Evolutionary conservation across 1,139 yeast species (phyloP), one percentile per base, ranked within the genome.

Genomic region (Candida sp.): DNA sequence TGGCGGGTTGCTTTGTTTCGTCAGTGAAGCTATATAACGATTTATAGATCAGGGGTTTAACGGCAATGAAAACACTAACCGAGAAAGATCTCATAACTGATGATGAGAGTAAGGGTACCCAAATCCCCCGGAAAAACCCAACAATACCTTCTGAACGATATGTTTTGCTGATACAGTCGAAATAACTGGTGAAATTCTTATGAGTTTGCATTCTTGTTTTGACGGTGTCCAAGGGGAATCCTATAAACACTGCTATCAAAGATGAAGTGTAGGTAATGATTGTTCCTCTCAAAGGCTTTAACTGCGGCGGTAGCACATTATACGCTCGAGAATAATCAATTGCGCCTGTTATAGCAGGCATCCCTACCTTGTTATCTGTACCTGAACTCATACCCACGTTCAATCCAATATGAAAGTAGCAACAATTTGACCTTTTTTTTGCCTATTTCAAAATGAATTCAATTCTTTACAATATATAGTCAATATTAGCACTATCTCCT

Each of bases 201-300:
- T 87, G 86, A 0, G 96, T 85, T 60, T 89, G 96, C 80, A 87
- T 82, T 49, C 96, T 66, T 0, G 95, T 87, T 60, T 89, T 89
- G 45, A 89, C 73, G 8, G 95, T 84, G 58, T 89, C 97, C 40
- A 89, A 62, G 0, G 97, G 97, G 56, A 83, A 88, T 7, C 95
- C 95, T n/a, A 81, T 73, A 5, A 81, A 72, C 1, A 91, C 85
- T 11, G 93, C 77, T 11, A 79, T 64, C 41, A 85, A 63, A 0
- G 95, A 84, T 1, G 95, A 75, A 0, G 80, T 66, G 53, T 82
- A 84, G 2, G 91, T 85, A 44, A 84, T 57, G 3, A 82, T 63
- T 12, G 83, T 76, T 2, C 83, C 72, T 45, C 81, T 68, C 62
- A 79, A 82, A 1, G 89, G 87, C 43, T 69, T 65, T 9, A 83